Conservation (phyloP, 1,139 yeast species). For the Groenewaldozyma auringiensis region DNA sequence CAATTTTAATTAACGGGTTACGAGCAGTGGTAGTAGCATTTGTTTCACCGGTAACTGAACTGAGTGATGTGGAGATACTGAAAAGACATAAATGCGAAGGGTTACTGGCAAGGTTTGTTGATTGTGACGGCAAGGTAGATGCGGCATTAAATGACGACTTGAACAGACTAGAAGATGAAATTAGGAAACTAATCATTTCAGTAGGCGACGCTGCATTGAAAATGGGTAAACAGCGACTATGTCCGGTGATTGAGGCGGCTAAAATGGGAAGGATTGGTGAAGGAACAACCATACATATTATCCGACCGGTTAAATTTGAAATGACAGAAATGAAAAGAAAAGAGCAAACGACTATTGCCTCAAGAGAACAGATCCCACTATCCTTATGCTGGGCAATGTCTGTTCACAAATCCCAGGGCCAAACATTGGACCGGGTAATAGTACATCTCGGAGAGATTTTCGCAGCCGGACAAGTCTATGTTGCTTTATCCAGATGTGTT, state of each 20-base stretch:
- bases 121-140: slow-evolving; percentile 4
- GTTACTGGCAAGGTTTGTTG: not conserved
- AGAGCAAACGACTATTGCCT: slow-evolving; percentile 16
- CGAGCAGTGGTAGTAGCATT: slow-evolving; percentile 41
- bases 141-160: not conserved
- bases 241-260: not conserved
- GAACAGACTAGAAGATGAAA: not conserved
- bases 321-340: slow-evolving; percentile 1
- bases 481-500: slow-evolving; percentile 85
- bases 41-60: slow-evolving; percentile 5
- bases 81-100: slow-evolving; percentile 6
- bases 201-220: not conserved
- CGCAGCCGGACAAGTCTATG: slow-evolving; percentile 84
- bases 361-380: slow-evolving; percentile 61
- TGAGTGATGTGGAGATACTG: slow-evolving; percentile 2
- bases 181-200: not conserved
- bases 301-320: not conserved
- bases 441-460: slow-evolving; percentile 66
- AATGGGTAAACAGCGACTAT: not conserved
- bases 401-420: slow-evolving; percentile 90
- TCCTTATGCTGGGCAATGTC: slow-evolving; percentile 84
- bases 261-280: not conserved
- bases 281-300: not conserved
- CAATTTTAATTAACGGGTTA: slow-evolving; percentile 44
- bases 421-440: slow-evolving; percentile 68